A percentile compares a stretch with the other conserved stretches of the same genome.
phyloP scores from a whole-genome alignment of 2,329 filamentous ascomycete genomes.

The Colletotrichum melonis region DNA sequence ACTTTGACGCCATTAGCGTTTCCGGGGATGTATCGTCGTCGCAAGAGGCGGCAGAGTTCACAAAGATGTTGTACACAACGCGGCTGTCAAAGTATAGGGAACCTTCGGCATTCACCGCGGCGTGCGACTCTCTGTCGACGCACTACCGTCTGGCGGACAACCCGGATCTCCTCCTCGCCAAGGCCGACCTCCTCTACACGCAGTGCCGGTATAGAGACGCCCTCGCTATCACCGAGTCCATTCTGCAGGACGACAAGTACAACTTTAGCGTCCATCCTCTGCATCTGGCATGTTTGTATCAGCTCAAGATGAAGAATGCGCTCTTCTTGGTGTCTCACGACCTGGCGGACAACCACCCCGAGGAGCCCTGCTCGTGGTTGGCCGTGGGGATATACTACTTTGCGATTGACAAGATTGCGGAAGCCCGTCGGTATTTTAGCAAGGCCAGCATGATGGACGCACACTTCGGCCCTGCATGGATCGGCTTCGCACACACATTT shows the following conservation, averaged over 20 bases:
- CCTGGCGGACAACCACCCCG: slow-evolving; percentile 89
- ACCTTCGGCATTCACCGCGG: slow-evolving; percentile 82
- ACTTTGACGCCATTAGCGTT: slow-evolving; percentile 86
- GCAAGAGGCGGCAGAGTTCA: slow-evolving; percentile 93
- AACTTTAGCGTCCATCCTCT: slow-evolving; percentile 91
- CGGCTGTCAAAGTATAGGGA: slow-evolving; percentile 95
- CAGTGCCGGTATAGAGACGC: slow-evolving; percentile 94
- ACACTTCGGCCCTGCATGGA: slow-evolving; percentile 97
- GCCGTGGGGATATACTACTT: slow-evolving; percentile 97
- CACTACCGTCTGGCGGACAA: slow-evolving; percentile 91
- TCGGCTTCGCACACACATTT: slow-evolving; percentile 98
- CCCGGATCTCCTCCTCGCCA: slow-evolving; percentile 88
- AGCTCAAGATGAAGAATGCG: slow-evolving; percentile 86
- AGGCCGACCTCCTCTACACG: slow-evolving; percentile 92
- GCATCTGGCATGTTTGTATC: slow-evolving; percentile 90
- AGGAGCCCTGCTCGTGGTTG: slow-evolving; percentile 92
- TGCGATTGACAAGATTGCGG: slow-evolving; percentile 86
- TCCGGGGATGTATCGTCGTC: slow-evolving; percentile 73
- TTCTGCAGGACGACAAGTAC: slow-evolving; percentile 86
- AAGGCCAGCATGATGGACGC: slow-evolving; percentile 98
- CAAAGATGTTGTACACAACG: slow-evolving; percentile 95
- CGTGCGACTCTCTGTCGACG: slow-evolving; percentile 90
- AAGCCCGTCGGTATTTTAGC: slow-evolving; percentile 94
- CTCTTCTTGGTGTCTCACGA: slow-evolving; percentile 94
- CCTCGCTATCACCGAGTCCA: slow-evolving; percentile 82